A percentile compares a stretch with the other conserved stretches of the same genome.
Conservation (phyloP, 2,329 filamentous ascomycete genomes). For the Onygenales sp. region DNA sequence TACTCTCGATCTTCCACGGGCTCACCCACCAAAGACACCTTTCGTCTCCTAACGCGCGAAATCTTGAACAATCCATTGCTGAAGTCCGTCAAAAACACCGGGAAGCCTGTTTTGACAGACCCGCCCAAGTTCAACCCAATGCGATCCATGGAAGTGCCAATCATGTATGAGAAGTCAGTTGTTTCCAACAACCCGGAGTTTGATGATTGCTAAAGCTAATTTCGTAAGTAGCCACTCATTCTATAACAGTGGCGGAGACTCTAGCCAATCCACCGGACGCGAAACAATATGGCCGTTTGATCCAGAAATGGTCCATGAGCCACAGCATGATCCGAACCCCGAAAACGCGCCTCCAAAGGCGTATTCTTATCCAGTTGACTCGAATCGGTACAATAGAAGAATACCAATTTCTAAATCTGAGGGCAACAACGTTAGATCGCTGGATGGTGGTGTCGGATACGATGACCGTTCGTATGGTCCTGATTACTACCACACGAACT, state of each 20-base stretch:
- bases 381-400: slow-evolving; percentile 7
- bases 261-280: slow-evolving; percentile 18
- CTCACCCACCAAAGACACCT: slow-evolving; percentile 7
- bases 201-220: slow-evolving; percentile 6
- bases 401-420: slow-evolving; percentile 15
- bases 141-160: slow-evolving; percentile 18
- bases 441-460: slow-evolving; percentile 5
- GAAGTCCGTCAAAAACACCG: slow-evolving; percentile 3
- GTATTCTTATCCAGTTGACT: slow-evolving; percentile 13
- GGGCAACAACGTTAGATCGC: slow-evolving; percentile 11
- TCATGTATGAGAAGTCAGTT: slow-evolving; percentile 21
- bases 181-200: neutral
- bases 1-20: slow-evolving; percentile 6
- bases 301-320: slow-evolving; percentile 1
- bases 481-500: slow-evolving; percentile 7
- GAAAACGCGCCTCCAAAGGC: slow-evolving; percentile 10
- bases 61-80: slow-evolving; percentile 11
- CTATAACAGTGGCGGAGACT: slow-evolving; percentile 19
- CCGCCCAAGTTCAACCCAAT: slow-evolving; percentile 13
- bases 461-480: neutral
- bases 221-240: slow-evolving; percentile 12
- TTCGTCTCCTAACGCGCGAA: slow-evolving; percentile 12
- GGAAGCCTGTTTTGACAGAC: slow-evolving; percentile 6
- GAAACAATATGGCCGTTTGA: slow-evolving; percentile 15
- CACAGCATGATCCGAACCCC: neutral